A percentile compares a stretch with the other conserved stretches of the same genome.
These are phyloP conservation scores for Rhamnella rubrinervis DNA, from an alignment of 331 rosid genomes.

Conservation along the genomic window DNA sequence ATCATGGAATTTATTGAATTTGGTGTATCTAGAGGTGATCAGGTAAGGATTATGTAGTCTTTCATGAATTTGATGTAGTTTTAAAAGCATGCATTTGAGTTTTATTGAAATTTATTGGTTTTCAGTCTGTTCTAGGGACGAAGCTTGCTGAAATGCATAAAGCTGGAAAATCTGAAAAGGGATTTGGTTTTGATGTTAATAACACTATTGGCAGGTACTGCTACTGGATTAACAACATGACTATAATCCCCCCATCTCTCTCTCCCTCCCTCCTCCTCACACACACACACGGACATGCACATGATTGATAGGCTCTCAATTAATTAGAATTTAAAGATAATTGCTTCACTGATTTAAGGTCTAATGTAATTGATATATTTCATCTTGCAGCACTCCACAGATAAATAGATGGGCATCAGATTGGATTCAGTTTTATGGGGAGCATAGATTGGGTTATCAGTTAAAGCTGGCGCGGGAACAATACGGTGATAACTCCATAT, in stretches of 20 bases:
- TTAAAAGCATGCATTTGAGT: conserved; percentile 9
- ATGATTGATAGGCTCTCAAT: background rate
- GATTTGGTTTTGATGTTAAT: conserved; percentile 79
- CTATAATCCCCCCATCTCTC: background rate
- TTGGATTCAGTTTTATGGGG: conserved; percentile 88
- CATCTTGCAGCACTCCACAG: conserved; percentile 77
- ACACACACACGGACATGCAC: background rate
- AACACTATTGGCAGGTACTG: conserved; percentile 91
- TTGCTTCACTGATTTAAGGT: conserved; percentile 7
- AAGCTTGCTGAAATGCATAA: conserved; percentile 96
- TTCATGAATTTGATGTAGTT: conserved; percentile 8
- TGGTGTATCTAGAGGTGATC: conserved; percentile 71
- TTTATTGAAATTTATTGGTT: conserved; percentile 19
- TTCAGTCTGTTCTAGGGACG: conserved; percentile 75
- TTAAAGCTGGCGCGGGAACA: conserved; percentile 61
- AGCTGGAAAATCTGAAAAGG: conserved; percentile 75
- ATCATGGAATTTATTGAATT: conserved; percentile 89
- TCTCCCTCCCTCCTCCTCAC: background rate
- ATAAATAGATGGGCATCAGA: conserved; percentile 85
- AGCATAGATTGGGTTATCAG: conserved; percentile 83
- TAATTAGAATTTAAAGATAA: background rate
- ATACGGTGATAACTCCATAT: conserved; percentile 61
- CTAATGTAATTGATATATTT: conserved; percentile 13
- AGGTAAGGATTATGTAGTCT: conserved; percentile 48
- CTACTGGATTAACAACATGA: background rate